Evolutionary conservation across 2,329 filamentous ascomycete species (phyloP).

Genomic region (Trichophyton equinum): DNA sequence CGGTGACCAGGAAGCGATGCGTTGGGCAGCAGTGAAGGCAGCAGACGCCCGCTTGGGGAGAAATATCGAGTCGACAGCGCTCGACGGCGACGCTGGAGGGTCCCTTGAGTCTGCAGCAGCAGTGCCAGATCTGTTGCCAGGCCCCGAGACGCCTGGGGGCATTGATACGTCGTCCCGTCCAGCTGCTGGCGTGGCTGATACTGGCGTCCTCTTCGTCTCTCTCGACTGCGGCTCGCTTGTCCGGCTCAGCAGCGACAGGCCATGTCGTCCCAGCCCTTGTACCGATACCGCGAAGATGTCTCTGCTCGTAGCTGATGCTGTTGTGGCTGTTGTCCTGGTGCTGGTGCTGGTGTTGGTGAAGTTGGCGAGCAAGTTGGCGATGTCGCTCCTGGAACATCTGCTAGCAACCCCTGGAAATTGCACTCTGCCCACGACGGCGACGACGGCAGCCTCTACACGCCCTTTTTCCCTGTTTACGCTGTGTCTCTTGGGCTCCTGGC

Average conservation of each 20-base stretch:
- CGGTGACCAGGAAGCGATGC: constrained; percentile 11
- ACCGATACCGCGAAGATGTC: constrained; percentile 5
- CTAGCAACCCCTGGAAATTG: constrained; percentile 3
- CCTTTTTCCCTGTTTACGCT: not conserved
- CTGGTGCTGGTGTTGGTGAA: not conserved
- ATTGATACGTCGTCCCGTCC: constrained; percentile 6
- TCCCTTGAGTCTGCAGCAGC: not conserved
- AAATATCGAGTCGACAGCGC: not conserved
- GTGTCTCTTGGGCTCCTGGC: not conserved
- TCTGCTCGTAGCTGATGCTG: not conserved
- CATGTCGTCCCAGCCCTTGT: not conserved
- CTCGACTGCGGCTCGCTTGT: not conserved
- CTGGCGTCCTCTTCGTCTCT: not conserved
- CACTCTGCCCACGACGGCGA: not conserved
- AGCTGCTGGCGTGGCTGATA: constrained; percentile 3
- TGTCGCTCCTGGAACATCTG: not conserved
- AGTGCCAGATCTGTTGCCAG: not conserved
- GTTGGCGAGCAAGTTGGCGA: not conserved
- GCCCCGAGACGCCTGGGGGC: not conserved
- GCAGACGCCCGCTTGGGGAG: constrained; percentile 12
- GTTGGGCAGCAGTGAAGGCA: constrained; percentile 10
- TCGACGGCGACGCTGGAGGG: not conserved
- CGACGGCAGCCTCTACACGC: not conserved
- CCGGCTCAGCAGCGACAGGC: not conserved
- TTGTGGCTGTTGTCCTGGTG: too few species aligned